phyloP scores from a whole-genome alignment of 2,329 filamentous ascomycete genomes.

The Albophoma yamanashiensis region DNA sequence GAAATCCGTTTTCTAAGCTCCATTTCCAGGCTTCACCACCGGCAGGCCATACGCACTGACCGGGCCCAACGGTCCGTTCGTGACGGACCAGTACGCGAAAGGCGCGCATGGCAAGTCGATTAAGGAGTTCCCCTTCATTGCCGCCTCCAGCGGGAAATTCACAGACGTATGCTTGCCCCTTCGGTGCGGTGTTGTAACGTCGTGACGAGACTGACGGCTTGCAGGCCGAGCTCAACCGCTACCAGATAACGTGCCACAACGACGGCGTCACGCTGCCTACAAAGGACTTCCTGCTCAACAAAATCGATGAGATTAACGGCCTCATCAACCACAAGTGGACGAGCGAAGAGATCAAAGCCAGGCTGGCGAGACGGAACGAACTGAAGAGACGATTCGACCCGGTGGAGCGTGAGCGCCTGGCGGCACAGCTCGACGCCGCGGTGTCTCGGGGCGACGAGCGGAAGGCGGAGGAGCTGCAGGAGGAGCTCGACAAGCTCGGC shows the following conservation, averaged over 20 bases:
- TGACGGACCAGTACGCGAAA: slow-evolving; percentile 76
- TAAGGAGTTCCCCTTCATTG: slow-evolving; percentile 81
- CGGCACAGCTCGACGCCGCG: slow-evolving; percentile 56
- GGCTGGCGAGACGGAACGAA: slow-evolving; percentile 60
- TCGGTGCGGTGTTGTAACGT: background rate
- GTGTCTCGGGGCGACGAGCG: slow-evolving; percentile 52
- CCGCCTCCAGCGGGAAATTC: slow-evolving; percentile 75
- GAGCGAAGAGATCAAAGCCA: slow-evolving; percentile 69
- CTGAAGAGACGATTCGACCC: slow-evolving; percentile 57
- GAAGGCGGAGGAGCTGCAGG: slow-evolving; percentile 41
- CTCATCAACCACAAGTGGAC: slow-evolving; percentile 76
- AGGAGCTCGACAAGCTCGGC: slow-evolving; percentile 51
- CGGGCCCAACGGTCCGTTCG: slow-evolving; percentile 64
- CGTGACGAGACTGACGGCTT: slow-evolving; percentile 11
- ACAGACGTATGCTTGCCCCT: slow-evolving; percentile 52
- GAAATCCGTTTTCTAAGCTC: slow-evolving; percentile 2
- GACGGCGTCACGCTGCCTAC: slow-evolving; percentile 67
- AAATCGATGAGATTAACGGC: slow-evolving; percentile 70
- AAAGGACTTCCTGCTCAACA: slow-evolving; percentile 55
- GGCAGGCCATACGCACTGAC: slow-evolving; percentile 79
- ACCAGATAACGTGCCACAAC: slow-evolving; percentile 61
- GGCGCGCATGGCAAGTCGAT: slow-evolving; percentile 75
- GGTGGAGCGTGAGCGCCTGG: slow-evolving; percentile 56
- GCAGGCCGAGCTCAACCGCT: slow-evolving; percentile 70
- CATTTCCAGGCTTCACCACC: slow-evolving; percentile 55